phyloP scores from a whole-genome alignment of 768 basidiomycete genomes.

The Tubosaeta sp. region DNA sequence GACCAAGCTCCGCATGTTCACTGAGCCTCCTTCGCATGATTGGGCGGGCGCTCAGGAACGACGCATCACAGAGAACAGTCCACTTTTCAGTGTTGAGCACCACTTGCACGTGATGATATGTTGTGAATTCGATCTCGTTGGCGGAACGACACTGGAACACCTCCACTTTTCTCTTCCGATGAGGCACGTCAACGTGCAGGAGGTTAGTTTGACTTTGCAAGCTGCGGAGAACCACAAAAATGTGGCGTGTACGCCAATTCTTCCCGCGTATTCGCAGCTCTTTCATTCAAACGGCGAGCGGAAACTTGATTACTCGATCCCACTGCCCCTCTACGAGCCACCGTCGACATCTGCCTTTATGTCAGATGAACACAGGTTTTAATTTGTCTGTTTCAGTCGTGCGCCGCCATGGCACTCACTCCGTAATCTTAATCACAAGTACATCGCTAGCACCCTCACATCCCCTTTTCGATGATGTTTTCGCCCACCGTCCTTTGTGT shows the following conservation, averaged over 20 bases:
- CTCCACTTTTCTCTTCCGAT: slow-evolving; percentile 46
- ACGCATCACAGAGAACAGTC: slow-evolving; percentile 46
- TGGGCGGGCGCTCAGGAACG: slow-evolving; percentile 30
- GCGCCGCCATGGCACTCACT: neutral
- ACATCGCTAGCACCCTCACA: neutral
- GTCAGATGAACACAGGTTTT: slow-evolving; percentile 7
- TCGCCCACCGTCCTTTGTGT: neutral
- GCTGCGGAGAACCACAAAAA: slow-evolving; percentile 4
- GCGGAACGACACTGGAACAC: slow-evolving; percentile 20
- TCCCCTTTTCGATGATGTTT: neutral
- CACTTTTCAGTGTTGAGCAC: slow-evolving; percentile 57
- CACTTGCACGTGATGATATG: slow-evolving; percentile 48
- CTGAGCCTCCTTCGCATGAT: slow-evolving; percentile 13
- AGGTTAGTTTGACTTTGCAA: neutral
- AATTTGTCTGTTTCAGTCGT: neutral
- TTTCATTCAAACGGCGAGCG: slow-evolving; percentile 71
- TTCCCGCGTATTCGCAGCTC: slow-evolving; percentile 77
- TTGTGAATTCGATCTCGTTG: slow-evolving; percentile 51
- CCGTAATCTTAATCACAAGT: neutral
- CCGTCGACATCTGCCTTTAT: slow-evolving; percentile 1
- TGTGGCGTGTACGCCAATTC: slow-evolving; percentile 27
- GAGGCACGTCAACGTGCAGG: slow-evolving; percentile 45
- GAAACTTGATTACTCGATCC: slow-evolving; percentile 61
- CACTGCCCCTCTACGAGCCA: slow-evolving; percentile 63
- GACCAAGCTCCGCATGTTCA: slow-evolving; percentile 19